Base-by-base conservation (phyloP, 148 eudicot genomes). In the Drosera capensis region DNA sequence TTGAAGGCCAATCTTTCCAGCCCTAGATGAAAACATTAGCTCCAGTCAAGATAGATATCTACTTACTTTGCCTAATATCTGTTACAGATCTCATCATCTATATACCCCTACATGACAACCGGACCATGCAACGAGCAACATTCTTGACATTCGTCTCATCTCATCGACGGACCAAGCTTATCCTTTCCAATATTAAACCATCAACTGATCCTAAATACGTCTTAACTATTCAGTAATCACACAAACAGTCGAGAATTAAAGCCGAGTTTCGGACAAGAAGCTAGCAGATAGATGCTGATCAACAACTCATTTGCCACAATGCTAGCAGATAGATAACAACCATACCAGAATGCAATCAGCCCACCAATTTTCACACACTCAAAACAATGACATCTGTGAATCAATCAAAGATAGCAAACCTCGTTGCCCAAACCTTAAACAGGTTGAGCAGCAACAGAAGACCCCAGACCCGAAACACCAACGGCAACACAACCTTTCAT, bases 1-100 rank as follows among this genome's bases (percentile, higher is more conserved):
- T 77, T 85, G 78, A 60, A 92, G 14, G 88, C 73, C 50, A 92
- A 60, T 63, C 72, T 70, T 62, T 80, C 87, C 83, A 85, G 24
- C 41, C 82, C 99, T 92, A 49, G 5, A 15, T 34, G n/a, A n/a
- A 36, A 20, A 11, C 14, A 43, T 7, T 3, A 22, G 34, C 14
- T 17, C 7, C 23, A 6, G 14, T 18, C 14, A 2, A 41, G 14
- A 8, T 12, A n/a, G n/a, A n/a, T n/a, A n/a, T n/a, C 45, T 11
- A 34, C 2, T 9, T 9, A 34, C 2, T 34, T 15, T 2, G 13
- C 38, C n/a, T n/a, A n/a, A n/a, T n/a, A 34, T 34, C 13, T 34
- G 14, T 34, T 2, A 2, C n/a, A 11, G 38, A 4, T 11, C 11
- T 28, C 31, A 28, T 6, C 31, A 28, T 5, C 11, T 5, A 28